A percentile compares a stretch with the other conserved stretches of the same genome.
These are phyloP conservation scores for Colletotrichum cordylinicola DNA, from an alignment of 2,329 filamentous ascomycete species.

Conservation along the genomic window DNA sequence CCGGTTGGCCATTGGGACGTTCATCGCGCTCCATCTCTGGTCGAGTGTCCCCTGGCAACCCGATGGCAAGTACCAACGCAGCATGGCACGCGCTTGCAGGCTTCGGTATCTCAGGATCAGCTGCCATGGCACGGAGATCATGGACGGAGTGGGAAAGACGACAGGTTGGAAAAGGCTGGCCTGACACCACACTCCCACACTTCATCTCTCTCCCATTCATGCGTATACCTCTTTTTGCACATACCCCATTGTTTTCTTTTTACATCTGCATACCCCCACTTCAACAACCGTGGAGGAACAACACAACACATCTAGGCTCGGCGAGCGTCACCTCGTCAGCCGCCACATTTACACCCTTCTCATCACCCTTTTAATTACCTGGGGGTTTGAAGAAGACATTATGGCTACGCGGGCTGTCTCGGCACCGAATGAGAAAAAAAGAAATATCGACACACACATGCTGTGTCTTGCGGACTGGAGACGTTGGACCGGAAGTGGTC, in stretches of 20 bases:
- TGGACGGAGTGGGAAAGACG: background rate
- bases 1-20: background rate
- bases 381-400: background rate
- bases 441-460: background rate
- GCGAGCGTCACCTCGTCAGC: slow-evolving; percentile 14
- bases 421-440: background rate
- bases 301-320: slow-evolving; percentile 4
- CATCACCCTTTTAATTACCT: slow-evolving; percentile 11
- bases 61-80: background rate
- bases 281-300: slow-evolving; percentile 19
- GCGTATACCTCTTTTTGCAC: slow-evolving; percentile 21
- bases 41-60: background rate
- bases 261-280: slow-evolving; percentile 18
- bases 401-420: background rate
- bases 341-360: slow-evolving; percentile 9
- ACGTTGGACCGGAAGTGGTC: background rate
- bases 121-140: background rate
- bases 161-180: slow-evolving; percentile 21
- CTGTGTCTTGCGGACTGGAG: slow-evolving; percentile 3
- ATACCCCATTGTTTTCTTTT: slow-evolving; percentile 14
- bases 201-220: slow-evolving; percentile 19
- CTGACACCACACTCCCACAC: slow-evolving; percentile 12
- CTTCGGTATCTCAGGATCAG: background rate
- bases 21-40: background rate
- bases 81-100: background rate